Evolutionary conservation across 2,329 filamentous ascomycete species (phyloP), one percentile per base, ranked within the genome.

Genomic region (Bipolaris victoriae): DNA sequence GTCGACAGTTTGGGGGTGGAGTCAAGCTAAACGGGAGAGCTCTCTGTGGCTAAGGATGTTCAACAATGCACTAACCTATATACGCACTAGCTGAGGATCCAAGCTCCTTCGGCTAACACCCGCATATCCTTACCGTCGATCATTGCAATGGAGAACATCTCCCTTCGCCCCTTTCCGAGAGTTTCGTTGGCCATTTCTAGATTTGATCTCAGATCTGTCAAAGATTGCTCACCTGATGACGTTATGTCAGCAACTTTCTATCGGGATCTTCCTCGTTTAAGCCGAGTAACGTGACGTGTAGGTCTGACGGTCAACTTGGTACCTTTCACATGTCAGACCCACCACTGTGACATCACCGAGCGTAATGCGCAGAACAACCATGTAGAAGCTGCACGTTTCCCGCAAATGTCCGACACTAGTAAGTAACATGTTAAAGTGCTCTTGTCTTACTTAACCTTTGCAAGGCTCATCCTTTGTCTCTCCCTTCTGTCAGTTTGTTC

Each of bases 341-440:
- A 65, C 46, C 37, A n/a, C 39, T 2, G 62, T 68, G 63, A 68
- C 65, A 69, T 70, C 66, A 70, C 60, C 53, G 43, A 48, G 33
- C 16, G 49, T 54, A 54, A 57, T 54, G 11, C 35, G 48, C 55
- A 58, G 58, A 62, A 58, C 55, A 57, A 35, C 56, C 53, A 41
- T 46, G 31, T 22, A 53, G 33, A 57, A 58, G 33, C 52, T 58
- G 59, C 59, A 63, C 52, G 26, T 59, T 13, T 41, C 50, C 49
- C 52, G 54, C 46, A 45, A 36, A 16, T 22, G 45, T 49, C 46
- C 39, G 49, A 33, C 36, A 33, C n/a, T 43, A 18, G 20, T 24
- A 35, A 49, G 35, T 29, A 35, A 11, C 5, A 43, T 16, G 20
- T 7, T 26, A 26, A 29, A 16, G 45, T 20, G 6, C 7, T 41